Evolutionary conservation across 345 rosid genomes (phyloP), one percentile per base, ranked within the genome.

Genomic region (Combretum micranthum): DNA sequence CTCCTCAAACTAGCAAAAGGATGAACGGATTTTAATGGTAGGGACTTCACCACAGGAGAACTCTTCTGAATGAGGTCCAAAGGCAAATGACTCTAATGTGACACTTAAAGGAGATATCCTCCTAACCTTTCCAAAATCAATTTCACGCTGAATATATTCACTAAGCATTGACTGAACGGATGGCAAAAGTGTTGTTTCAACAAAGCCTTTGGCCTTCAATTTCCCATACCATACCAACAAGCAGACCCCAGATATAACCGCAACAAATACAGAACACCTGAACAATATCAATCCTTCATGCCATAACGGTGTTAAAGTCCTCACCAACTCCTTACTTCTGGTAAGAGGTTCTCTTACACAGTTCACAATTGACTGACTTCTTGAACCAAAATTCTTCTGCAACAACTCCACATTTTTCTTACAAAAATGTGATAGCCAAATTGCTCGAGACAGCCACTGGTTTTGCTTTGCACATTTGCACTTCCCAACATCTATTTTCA

Each of bases 1-100:
- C 82, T 80, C 74, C 95, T 86, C 75, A 92, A 63, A 76, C 96
- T 88, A 4, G 93, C 84, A 66, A 92, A 88, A 64, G 98, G 98
- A 21, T 60, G 79, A 45, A 88, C 90, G 71, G 42, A 92, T 83
- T 70, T 86, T 92, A 83, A 92, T 68, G 22, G 85, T 76, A 11
- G 93, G 82, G 47, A 83, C 86, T 78, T 92, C 96, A 44, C 89
- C 95, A 66, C 95, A 92, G 20, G 98, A 92, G 52, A 92, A 92
- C 42, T 92, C 98, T 56, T 86, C 80, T 43, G 22, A 13, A 52
- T 86, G 89, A 67, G 98, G 89, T 46, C 98, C 98, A 61, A 75
- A 53, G 1, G 90, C 83, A 68, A 81, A 78, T 1, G 93, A 81
- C 67, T 92, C 98, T 68, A 92, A 72, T 14, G 95, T 92, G 44